Evolutionary conservation across 78 protist species (phyloP).

Genomic region (Pigoraptor vietnamica): DNA sequence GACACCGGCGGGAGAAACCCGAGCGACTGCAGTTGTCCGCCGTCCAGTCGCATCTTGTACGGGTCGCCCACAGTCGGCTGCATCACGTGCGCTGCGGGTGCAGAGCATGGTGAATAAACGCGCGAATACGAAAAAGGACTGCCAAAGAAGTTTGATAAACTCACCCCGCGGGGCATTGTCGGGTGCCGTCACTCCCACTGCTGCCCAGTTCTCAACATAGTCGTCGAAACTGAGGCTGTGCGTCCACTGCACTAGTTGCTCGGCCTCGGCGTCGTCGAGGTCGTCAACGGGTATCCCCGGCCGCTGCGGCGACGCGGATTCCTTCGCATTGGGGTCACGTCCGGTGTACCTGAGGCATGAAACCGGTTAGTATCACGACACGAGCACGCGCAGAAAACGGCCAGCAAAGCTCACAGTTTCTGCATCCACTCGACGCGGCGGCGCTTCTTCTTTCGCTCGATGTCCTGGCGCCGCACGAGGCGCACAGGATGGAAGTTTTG

Average conservation of each 20-base stretch:
- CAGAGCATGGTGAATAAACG: neutral
- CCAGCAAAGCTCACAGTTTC: neutral
- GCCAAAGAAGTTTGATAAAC: neutral
- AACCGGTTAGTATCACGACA: no score
- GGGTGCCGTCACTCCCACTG: neutral
- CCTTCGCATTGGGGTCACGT: no score
- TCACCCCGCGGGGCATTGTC: neutral
- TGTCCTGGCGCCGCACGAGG: neutral
- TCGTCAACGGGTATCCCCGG: neutral
- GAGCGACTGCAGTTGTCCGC: neutral
- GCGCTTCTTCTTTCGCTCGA: neutral
- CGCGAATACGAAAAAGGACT: neutral
- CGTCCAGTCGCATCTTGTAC: neutral
- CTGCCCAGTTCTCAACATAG: neutral
- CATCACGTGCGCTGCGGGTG: neutral
- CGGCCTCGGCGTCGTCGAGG: neutral
- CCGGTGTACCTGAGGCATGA: no score
- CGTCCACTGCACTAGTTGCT: neutral
- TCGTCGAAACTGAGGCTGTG: neutral
- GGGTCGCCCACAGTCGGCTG: neutral
- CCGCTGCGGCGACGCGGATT: neutral
- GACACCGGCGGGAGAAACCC: neutral
- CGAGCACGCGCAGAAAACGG: neutral
- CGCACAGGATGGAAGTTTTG: neutral
- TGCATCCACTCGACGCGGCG: neutral